Evolutionary conservation across 805 yeast genomes (phyloP).

Genomic region (Suhomyces faveliae): DNA sequence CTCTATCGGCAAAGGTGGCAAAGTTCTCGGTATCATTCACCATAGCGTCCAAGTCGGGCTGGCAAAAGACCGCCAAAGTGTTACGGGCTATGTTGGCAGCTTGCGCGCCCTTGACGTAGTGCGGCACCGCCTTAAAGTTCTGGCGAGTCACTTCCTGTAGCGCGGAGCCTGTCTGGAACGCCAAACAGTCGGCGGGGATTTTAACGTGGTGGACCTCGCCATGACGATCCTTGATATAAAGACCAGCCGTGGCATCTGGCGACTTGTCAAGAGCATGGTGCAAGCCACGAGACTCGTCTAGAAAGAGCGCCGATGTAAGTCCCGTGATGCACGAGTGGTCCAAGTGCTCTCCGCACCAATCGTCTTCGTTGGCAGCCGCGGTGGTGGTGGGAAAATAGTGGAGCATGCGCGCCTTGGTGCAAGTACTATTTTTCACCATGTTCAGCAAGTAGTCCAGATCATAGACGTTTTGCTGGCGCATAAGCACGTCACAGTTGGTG

Average conservation of each 20-base stretch:
- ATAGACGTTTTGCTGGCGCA: constrained; percentile 13
- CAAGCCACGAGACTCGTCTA: constrained; percentile 36
- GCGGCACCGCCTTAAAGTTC: constrained; percentile 57
- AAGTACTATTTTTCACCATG: constrained; percentile 48
- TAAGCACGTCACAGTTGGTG: constrained; percentile 50
- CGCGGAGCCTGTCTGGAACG: constrained; percentile 62
- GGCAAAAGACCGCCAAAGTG: constrained; percentile 62
- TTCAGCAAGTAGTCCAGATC: constrained; percentile 36
- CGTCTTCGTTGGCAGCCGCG: constrained; percentile 20
- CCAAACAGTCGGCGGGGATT: constrained; percentile 55
- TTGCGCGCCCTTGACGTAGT: constrained; percentile 48
- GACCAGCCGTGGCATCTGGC: constrained; percentile 49
- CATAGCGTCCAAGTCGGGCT: constrained; percentile 52
- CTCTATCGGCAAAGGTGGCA: constrained; percentile 47
- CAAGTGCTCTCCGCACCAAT: constrained; percentile 63
- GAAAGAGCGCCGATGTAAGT: constrained; percentile 52
- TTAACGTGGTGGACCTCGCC: constrained; percentile 48
- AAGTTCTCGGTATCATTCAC: constrained; percentile 47
- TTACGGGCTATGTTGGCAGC: constrained; percentile 43
- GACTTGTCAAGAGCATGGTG: constrained; percentile 22
- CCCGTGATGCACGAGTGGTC: constrained; percentile 64
- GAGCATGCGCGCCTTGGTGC: constrained; percentile 56
- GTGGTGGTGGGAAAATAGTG: constrained; percentile 47
- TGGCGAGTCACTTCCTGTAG: constrained; percentile 50
- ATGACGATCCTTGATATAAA: constrained; percentile 48